Evolutionary conservation across 176 grass and related monocot genomes (phyloP), one percentile per base, ranked within the genome.

Genomic region (Oryza nivara): DNA sequence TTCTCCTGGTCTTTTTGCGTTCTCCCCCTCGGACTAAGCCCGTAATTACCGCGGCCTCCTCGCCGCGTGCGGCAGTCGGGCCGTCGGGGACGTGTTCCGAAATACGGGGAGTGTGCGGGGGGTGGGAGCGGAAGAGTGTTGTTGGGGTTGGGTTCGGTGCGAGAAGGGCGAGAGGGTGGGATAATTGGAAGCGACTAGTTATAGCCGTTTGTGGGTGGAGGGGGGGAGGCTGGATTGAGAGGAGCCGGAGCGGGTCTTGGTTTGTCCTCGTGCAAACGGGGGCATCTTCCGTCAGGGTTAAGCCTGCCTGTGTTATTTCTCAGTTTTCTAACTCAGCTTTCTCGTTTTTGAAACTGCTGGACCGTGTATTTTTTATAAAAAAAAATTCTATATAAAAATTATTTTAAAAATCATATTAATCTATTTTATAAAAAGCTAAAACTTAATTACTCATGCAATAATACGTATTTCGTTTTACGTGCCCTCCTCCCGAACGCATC

Each of bases 141-240:
- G 28, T 30, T 30, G 28, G 28, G 28, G 28, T 35, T 15, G 65
- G 8, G n/a, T 26, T 17, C 5, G 51, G 14, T 3, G 56, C n/a
- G 32, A 40, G 10, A 26, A 30, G 9, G 71, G 28, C 28, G 28
- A 30, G 28, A 17, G 43, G 9, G 30, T 35, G 26, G 49, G 67
- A n/a, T 78, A 26, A 67, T 68, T 74, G 85, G 83, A 80, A 83
- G 70, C 87, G 82, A 16, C 52, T 87, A 73, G 69, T 92, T 90
- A 92, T 88, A 92, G 92, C 92, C 89, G 92, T 94, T 94, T 89
- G 86, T 61, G 75, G 81, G 82, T 82, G 88, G 35, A 30, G 26
- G 26, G 25, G 23, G 44, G 68, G 48, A n/a, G 36, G 35, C 35
- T 36, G 13, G 13, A 3, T 26, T 12, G 60, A 65, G 0, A 1